These are phyloP conservation scores for Lenwebbia sp. DNA, from an alignment of 345 rosid species.

Conservation along the genomic window DNA sequence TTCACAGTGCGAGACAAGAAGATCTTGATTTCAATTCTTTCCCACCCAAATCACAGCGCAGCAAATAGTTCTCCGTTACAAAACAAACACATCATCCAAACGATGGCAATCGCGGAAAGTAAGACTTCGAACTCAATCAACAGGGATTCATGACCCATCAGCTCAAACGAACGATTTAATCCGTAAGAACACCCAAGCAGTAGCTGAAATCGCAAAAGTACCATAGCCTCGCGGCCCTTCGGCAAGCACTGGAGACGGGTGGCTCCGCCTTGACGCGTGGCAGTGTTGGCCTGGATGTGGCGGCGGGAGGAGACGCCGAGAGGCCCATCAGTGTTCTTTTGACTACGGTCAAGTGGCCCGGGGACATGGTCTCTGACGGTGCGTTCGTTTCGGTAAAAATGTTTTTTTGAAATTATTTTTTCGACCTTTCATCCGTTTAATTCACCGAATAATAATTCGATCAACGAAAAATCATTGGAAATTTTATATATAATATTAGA, in stretches of 20 bases:
- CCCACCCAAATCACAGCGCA: background rate
- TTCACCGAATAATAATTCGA: too few relatives aligned
- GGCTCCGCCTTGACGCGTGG: background rate
- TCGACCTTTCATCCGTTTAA: too few relatives aligned
- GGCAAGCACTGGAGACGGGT: too few relatives aligned
- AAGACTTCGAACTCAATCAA: background rate
- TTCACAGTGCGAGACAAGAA: background rate
- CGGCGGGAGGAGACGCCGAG: accelerated
- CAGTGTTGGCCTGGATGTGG: accelerated
- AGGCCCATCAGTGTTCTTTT: background rate
- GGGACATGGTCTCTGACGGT: too few relatives aligned
- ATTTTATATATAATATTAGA: too few relatives aligned
- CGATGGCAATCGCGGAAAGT: background rate
- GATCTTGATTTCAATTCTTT: background rate
- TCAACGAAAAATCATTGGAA: too few relatives aligned
- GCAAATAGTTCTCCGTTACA: background rate
- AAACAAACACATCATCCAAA: background rate
- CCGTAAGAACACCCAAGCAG: background rate
- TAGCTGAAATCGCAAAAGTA: background rate
- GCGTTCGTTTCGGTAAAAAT: too few relatives aligned
- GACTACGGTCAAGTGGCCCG: too few relatives aligned
- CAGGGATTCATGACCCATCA: background rate
- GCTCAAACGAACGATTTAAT: background rate
- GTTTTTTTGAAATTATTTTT: too few relatives aligned
- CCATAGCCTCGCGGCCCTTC: background rate